Percentiles rank a stretch among this genome's conserved stretches.
phyloP scores from a whole-genome alignment of 192 early-diverging fungal genomes.

The Spinellus fusiger region DNA sequence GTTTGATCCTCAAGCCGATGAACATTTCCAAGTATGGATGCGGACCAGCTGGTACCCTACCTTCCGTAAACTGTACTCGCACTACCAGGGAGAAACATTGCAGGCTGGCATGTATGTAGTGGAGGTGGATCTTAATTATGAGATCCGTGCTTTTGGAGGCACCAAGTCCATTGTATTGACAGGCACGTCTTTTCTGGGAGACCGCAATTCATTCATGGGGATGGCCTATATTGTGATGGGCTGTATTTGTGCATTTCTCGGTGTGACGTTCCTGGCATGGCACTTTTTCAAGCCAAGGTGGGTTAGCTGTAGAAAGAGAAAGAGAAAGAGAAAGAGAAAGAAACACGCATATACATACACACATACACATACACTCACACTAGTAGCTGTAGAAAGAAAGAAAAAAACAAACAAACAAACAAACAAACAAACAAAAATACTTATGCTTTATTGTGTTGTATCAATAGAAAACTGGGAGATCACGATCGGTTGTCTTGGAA shows the following conservation, averaged over 20 bases:
- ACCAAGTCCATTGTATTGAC: slow-evolving; percentile 94
- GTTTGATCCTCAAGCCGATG: slow-evolving; percentile 58
- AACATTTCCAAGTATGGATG: slow-evolving; percentile 99
- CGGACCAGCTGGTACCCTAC: slow-evolving; percentile 90
- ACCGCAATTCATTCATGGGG: slow-evolving; percentile 96
- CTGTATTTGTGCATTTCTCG: slow-evolving; percentile 82
- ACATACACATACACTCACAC: neutral
- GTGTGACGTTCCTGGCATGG: slow-evolving; percentile 80
- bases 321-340: slow-evolving; percentile 6
- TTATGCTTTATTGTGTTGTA: slow-evolving; percentile 1
- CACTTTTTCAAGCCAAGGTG: slow-evolving; percentile 91
- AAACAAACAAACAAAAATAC: slow-evolving; percentile 4
- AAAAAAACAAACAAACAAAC: slow-evolving; percentile 7
- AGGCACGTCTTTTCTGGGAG: slow-evolving; percentile 90
- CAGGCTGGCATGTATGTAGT: slow-evolving; percentile 67
- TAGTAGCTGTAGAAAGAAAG: neutral
- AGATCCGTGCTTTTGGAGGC: slow-evolving; percentile 82
- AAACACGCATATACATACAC: slow-evolving; percentile 3
- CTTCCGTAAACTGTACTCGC: slow-evolving; percentile 93
- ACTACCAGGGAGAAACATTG: slow-evolving; percentile 53
- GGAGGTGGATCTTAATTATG: slow-evolving; percentile 74
- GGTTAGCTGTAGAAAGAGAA: neutral
- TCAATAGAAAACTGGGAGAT: slow-evolving; percentile 83
- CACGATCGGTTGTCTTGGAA: slow-evolving; percentile 97
- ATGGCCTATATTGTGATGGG: slow-evolving; percentile 93